Percentiles rank a stretch among this genome's conserved stretches.
Evolutionary conservation across 2,329 filamentous ascomycete species (phyloP).

Genomic region (Pseudogymnoascus sp.): DNA sequence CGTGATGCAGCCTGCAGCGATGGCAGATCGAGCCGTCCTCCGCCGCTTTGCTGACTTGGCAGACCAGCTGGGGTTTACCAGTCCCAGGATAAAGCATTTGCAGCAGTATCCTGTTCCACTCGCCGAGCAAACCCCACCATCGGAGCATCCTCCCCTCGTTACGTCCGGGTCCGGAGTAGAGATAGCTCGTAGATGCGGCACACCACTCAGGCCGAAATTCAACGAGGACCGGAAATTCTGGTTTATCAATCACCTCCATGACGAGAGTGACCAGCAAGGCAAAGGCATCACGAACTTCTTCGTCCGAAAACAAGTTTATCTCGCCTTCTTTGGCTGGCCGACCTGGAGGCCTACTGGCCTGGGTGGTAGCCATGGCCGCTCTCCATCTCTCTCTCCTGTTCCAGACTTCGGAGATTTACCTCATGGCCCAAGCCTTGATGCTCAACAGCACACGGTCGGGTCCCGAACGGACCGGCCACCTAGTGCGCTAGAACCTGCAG

Average conservation of each 20-base stretch:
- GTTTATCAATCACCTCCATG: slow-evolving; percentile 16
- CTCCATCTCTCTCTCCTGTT: neutral
- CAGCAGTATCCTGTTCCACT: slow-evolving; percentile 10
- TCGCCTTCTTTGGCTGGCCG: slow-evolving; percentile 16
- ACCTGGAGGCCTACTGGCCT: neutral
- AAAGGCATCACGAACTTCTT: slow-evolving; percentile 16
- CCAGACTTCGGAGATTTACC: neutral
- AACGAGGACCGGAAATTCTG: slow-evolving; percentile 15
- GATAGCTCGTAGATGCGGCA: neutral
- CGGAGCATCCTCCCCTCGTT: slow-evolving; percentile 4
- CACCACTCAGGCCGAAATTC: neutral
- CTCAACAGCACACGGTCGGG: neutral
- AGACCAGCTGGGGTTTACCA: slow-evolving; percentile 2
- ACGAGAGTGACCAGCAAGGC: slow-evolving; percentile 9
- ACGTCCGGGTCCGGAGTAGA: slow-evolving; percentile 12
- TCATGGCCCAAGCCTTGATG: neutral
- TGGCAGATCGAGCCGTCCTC: slow-evolving; percentile 8
- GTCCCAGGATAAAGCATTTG: slow-evolving; percentile 9
- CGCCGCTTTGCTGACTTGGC: slow-evolving; percentile 10
- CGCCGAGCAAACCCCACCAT: neutral
- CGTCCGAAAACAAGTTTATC: slow-evolving; percentile 15
- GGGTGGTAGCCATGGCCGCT: neutral
- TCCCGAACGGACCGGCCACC: neutral
- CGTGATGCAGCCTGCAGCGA: neutral
- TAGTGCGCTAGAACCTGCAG: neutral